These are phyloP conservation scores for Citrus mangshanensis DNA, from an alignment of 345 rosid species.

Conservation along the genomic window DNA sequence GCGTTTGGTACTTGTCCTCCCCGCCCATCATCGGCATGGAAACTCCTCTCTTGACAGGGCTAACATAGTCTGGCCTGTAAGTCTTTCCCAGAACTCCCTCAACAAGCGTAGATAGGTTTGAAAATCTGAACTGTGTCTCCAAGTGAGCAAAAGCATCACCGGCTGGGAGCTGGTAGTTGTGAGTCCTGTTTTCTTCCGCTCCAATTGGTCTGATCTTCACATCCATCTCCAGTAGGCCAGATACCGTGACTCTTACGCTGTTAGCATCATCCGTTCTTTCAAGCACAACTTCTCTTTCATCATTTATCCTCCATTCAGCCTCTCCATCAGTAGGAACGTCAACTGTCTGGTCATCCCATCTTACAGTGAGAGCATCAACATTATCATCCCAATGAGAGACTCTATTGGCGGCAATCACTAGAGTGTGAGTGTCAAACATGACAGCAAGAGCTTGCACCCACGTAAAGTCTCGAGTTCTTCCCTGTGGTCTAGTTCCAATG, in stretches of 20 bases:
- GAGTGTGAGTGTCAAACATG: slow-evolving; percentile 67
- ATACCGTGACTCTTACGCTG: slow-evolving; percentile 45
- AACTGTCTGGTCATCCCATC: slow-evolving; percentile 50
- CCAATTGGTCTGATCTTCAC: slow-evolving; percentile 61
- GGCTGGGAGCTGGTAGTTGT: slow-evolving; percentile 63
- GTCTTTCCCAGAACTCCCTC: slow-evolving; percentile 87
- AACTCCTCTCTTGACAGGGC: slow-evolving; percentile 69
- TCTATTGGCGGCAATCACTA: slow-evolving; percentile 57
- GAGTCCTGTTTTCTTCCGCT: slow-evolving; percentile 55
- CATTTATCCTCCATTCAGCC: slow-evolving; percentile 50
- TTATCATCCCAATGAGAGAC: slow-evolving; percentile 55
- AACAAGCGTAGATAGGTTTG: slow-evolving; percentile 46
- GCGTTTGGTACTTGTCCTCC: slow-evolving; percentile 72
- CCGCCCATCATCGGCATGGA: slow-evolving; percentile 87
- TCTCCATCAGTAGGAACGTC: slow-evolving; percentile 60
- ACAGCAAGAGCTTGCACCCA: slow-evolving; percentile 85
- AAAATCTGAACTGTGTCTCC: slow-evolving; percentile 74
- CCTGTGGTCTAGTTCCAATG: slow-evolving; percentile 76
- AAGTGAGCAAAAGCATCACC: slow-evolving; percentile 70
- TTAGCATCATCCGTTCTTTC: slow-evolving; percentile 67
- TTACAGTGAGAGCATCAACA: slow-evolving; percentile 51
- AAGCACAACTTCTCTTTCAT: slow-evolving; percentile 41
- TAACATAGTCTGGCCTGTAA: slow-evolving; percentile 56
- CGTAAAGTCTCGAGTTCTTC: slow-evolving; percentile 79
- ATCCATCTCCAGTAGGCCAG: slow-evolving; percentile 55